Evolutionary conservation across 106 monocot genomes (phyloP).

Genomic region (Phalaenopsis aphrodite): DNA sequence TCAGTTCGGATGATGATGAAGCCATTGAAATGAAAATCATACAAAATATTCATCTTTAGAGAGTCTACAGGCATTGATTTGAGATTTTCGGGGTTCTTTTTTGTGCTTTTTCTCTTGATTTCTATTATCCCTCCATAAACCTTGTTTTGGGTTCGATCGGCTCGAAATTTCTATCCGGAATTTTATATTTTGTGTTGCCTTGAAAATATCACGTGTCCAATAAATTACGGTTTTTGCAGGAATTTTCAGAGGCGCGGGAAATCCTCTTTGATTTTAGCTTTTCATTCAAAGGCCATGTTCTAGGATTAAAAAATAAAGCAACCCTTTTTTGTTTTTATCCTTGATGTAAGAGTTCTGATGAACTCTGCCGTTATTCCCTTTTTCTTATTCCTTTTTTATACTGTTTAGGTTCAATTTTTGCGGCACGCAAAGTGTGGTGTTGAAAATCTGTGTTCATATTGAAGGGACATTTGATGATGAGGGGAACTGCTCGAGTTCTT

Average conservation of each 20-base stretch:
- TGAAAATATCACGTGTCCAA: not conserved
- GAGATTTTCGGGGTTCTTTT: not conserved
- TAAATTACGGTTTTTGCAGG: not conserved
- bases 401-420: not conserved
- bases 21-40: not conserved
- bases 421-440: not conserved
- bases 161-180: not conserved
- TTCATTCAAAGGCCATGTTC: not conserved
- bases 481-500: constrained; percentile 20
- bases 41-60: not conserved
- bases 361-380: not conserved
- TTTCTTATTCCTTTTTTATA: not conserved
- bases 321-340: not conserved
- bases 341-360: not conserved
- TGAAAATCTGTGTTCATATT: not conserved
- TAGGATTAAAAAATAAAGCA: not conserved
- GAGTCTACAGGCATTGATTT: not conserved
- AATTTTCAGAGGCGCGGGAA: not conserved
- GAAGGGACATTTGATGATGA: constrained; percentile 21
- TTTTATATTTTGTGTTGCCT: not conserved
- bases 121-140: not conserved
- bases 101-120: not conserved
- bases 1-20: not conserved
- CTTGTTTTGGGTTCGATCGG: not conserved
- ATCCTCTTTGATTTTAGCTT: not conserved